Evolutionary conservation across 768 basidiomycete genomes (phyloP), one percentile per base, ranked within the genome.

Genomic region (Macrolepiota fuliginosa): DNA sequence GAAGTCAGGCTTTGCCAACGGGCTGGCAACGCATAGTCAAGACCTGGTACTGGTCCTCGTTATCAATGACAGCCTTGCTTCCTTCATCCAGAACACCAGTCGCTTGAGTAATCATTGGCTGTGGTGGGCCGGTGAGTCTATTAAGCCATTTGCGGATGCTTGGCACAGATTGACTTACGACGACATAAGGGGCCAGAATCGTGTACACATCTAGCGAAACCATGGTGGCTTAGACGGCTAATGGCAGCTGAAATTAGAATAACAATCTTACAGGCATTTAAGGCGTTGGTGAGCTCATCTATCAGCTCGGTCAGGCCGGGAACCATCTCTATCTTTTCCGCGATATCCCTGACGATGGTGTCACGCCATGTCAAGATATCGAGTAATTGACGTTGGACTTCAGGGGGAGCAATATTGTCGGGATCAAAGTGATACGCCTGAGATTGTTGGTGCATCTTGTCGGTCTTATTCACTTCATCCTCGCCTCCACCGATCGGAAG

Each of bases 11-110:
- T 49, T 7, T 13, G 22, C 42, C 42, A 10, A 24, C 12, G 24
- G 9, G 9, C 3, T 11, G 13, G 7, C 12, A 19, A 11, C 10
- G 24, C 10, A 27, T 9, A 24, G 24, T 60, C 67, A 54, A 32
- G 64, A 82, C 84, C 69, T 85, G 82, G 62, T 83, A 89, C 71
- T 90, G 88, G 63, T 90, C 89, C 36, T 84, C 81, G 25, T 77
- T 81, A 69, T 89, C 81, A 65, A 91, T 88, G 62, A 90, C 86
- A 25, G 84, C 83, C 68, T 87, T 86, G 66, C 85, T 87, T 4
- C 85, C 84, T 68, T 86, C 83, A 46, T 81, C 77, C 15, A 90
- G 78, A 12, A 81, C 83, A 2, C 72, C 70, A 11, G 83, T 86
- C 10, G 84, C 83, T 64, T 86, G 81, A 54, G 80, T 76, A 25